phyloP scores from a whole-genome alignment of 345 rosid genomes.

The Abelmoschus esculentus region DNA sequence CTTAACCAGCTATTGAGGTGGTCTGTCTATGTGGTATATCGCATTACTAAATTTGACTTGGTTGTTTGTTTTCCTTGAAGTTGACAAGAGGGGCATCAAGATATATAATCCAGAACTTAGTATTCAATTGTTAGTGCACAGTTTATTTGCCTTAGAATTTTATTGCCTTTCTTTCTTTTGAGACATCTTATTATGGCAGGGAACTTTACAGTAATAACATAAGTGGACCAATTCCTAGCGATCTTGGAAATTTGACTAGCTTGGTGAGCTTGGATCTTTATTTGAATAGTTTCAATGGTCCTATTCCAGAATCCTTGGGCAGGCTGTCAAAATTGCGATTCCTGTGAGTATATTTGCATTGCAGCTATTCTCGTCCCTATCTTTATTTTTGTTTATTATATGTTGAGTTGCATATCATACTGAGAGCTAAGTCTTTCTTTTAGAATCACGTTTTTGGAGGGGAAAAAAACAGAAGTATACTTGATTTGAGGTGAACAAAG shows the following conservation, averaged over 20 bases:
- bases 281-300: conserved; percentile 84
- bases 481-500: neutral
- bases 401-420: conserved; percentile 2
- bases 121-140: neutral
- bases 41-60: neutral
- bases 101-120: neutral
- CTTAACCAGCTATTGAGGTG: neutral
- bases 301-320: conserved; percentile 79
- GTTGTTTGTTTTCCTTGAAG: conserved; percentile 4
- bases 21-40: neutral
- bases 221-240: conserved; percentile 82
- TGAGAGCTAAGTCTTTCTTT: neutral
- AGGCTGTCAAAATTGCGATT: conserved; percentile 84
- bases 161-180: neutral
- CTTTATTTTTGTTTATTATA: neutral
- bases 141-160: neutral
- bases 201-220: conserved; percentile 94
- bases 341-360: conserved; percentile 54
- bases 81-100: neutral
- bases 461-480: neutral
- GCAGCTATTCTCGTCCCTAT: neutral
- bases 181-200: conserved; percentile 37
- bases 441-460: neutral
- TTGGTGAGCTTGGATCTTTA: conserved; percentile 99
- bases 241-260: conserved; percentile 89